Base-by-base conservation (phyloP, 2,329 filamentous ascomycete species). In the Parastagonospora avenae region DNA sequence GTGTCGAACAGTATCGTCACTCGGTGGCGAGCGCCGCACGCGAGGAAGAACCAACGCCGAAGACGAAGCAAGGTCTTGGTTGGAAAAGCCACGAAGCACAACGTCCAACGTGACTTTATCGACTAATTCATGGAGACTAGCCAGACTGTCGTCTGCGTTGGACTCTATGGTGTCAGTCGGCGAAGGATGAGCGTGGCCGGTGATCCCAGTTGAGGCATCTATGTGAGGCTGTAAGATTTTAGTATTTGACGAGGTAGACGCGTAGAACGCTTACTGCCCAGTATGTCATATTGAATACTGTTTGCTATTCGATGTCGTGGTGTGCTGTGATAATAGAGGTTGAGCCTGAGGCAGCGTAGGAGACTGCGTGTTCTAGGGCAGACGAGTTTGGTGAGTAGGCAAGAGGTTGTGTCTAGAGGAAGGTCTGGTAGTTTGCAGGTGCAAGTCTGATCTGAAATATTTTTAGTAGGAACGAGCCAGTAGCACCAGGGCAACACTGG, bases 41-140 rank as follows among this genome's bases (percentile, higher is more conserved):
- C 59, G 52, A 2, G 70, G 70, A 39, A 49, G 53, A 44, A 65
- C 60, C 3, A 69, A 50, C 2, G 61, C 51, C 11, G 48, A 27
- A 9, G 54, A 48, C 2, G 57, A 50, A 12, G 32, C 11, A 9
- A 43, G 42, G 27, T 50, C 49, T 12, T 46, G 35, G n/a, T 50
- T 51, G 32, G 52, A 45, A 2, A 68, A 51, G 4, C 61, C 64
- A 8, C 24, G 36, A 8, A 70, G 49, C 4, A 54, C 19, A 8
- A 70, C 35, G 30, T 62, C 39, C 33, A 68, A 45, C 2, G 32
- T 12, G 2, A 65, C 27, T 24, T 49, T 39, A 10, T 38, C 33
- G 37, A 62, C 30, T 16, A 58, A 39, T 14, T 42, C 42, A 19
- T 48, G 29, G n/a, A 64, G 7, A 14, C 44, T 28, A n/a, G 45